Percentiles rank a stretch among this genome's conserved stretches.
Evolutionary conservation across 345 rosid species (phyloP).

Genomic region (Eucalyptus marginata): DNA sequence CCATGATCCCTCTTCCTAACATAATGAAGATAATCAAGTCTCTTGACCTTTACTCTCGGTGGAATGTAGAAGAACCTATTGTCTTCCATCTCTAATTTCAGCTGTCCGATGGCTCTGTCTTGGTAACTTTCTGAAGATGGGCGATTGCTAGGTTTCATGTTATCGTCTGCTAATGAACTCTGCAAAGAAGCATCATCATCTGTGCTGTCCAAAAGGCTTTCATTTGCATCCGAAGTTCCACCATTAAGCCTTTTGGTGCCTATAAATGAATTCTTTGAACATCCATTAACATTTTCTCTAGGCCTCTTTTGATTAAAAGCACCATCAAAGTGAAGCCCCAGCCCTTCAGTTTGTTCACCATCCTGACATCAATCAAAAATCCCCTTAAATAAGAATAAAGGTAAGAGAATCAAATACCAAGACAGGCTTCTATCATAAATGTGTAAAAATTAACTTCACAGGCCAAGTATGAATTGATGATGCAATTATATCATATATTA

Average conservation of each 20-base stretch:
- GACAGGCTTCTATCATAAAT: background rate
- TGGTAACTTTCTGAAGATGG: background rate
- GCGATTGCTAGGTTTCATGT: background rate
- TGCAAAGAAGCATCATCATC: background rate
- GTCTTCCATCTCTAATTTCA: constrained; percentile 61
- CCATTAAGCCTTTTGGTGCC: constrained; percentile 1
- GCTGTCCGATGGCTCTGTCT: constrained; percentile 20
- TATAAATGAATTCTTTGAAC: background rate
- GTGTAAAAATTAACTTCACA: background rate
- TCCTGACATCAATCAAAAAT: constrained; percentile 5
- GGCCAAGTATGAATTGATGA: background rate
- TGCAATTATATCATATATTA: background rate
- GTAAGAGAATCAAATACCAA: background rate
- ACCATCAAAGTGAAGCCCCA: background rate
- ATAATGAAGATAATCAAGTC: constrained; percentile 50
- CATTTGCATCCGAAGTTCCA: background rate
- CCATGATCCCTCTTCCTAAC: constrained; percentile 53
- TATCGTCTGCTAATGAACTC: constrained; percentile 1
- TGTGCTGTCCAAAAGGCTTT: background rate
- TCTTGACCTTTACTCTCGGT: constrained; percentile 47
- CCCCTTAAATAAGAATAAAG: background rate
- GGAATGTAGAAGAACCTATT: constrained; percentile 58
- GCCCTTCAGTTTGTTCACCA: background rate
- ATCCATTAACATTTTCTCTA: constrained; percentile 2
- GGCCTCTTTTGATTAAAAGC: constrained; percentile 13